Base-by-base conservation (phyloP, 1,284 basidiomycete genomes). In the Flammula alnicola region DNA sequence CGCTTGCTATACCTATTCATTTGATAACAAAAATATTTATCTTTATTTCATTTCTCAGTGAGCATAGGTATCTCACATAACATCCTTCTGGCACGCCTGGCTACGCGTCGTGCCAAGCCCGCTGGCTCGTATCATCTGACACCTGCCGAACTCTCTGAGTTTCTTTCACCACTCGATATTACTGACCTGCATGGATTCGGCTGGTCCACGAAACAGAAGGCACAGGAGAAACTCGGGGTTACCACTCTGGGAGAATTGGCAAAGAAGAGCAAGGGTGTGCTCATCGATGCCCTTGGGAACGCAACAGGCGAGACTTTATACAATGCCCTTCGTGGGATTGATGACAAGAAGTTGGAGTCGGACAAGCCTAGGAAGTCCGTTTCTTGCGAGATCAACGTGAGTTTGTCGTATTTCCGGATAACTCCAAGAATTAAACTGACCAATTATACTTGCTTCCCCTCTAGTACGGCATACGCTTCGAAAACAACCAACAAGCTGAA, bases 391-490 rank as follows among this genome's bases (percentile, higher is more conserved):
- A 92, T 96, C 61, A 97, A 94, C 64, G 91, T 93, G 60, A 65
- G 89, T 76, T 3, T 30, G 52, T 27, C 11, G 32, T 27, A 51
- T 55, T 36, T 52, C 57, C 19, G 27, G 6, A 11, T 25, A 2
- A 10, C 2, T 7, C 11, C 10, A 7, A 7, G 19, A 19, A 23
- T 27, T 10, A 10, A 22, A 25, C n/a, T 30, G 4, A 31, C 31
- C 5, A 22, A 27, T 16, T 10, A 25, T 25, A 6, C 19, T 9
- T 20, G 10, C n/a, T 31, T 36, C 27, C 16, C 30, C 36, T 41
- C 31, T 49, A 95, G 91, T 99, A 98, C 67, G 96, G 94, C 0
- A 98, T 99, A 46, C 87, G 96, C 3, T 98, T 99, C 65, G 82
- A 89, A 62, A 84, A 81, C 44, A 78, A 86, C 48, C 84, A 85